Evolutionary conservation across 345 rosid genomes (phyloP), one percentile per base, ranked within the genome.

Genomic region (Arabidopsis arenosa): DNA sequence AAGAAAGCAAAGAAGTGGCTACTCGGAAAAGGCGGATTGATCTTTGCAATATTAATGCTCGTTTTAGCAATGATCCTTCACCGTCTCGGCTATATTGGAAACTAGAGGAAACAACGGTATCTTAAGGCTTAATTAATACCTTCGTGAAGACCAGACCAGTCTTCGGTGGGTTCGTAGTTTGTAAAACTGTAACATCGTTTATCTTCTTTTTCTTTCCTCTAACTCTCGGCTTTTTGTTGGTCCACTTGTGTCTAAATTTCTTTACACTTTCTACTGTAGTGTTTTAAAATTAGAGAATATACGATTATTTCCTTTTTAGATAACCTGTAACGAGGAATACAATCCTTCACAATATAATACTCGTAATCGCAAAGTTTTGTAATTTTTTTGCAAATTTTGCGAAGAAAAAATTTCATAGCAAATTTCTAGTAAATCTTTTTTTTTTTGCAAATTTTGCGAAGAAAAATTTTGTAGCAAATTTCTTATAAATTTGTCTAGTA

Each of bases 1-100:
- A 91, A 77, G 85, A 93, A 88, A 81, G 88, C 93, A 47, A 95
- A 95, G 90, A 91, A 88, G 68, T 96, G 98, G 98, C 71, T 96
- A 73, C 86, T 96, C 0, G 98, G 98, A 11, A 86, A 81, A 79
- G 86, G 89, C 0, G 99, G 97, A 55, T 76, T 93, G 90, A 85
- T 90, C 18, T 72, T 93, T 49, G 99, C 97, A 0, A 72, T 96
- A 63, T 80, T 86, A 79, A 88, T 96, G 81, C 94, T 96, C 74
- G 54, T 96, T 62, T 73, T 96, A 69, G 98, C 99, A 7, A 49
- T 91, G 39, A n/a, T 93, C 82, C 88, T 96, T 77, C 91, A 89
- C 44, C 76, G 93, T 83, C 80, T 91, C 53, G 97, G 96, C 77
- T 88, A 74, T 78, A 87, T 90, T 3, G 97, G 97, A 59, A 80